phyloP scores from a whole-genome alignment of 805 yeast genomes.

The Lipomyces sp. region DNA sequence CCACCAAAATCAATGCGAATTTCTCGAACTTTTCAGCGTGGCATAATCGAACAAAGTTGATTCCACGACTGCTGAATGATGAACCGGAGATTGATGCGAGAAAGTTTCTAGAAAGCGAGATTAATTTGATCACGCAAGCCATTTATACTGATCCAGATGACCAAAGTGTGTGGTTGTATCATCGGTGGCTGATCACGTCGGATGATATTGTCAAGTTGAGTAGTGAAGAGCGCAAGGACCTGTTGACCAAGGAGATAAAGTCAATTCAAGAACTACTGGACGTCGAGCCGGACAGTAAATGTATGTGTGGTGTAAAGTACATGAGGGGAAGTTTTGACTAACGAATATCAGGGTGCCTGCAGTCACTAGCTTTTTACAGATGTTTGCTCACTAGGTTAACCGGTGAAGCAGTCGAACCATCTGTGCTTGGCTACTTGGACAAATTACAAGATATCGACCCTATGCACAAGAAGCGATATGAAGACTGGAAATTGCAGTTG shows the following conservation, averaged over 20 bases:
- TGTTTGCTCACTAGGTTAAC: conserved; percentile 41
- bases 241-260: conserved; percentile 54
- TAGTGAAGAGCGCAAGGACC: conserved; percentile 44
- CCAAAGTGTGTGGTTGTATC: conserved; percentile 89
- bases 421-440: conserved; percentile 46
- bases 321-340: conserved; percentile 55
- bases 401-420: conserved; percentile 29
- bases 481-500: conserved; percentile 21
- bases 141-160: conserved; percentile 93
- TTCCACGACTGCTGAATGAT: conserved; percentile 55
- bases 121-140: conserved; percentile 75
- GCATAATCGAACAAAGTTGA: conserved; percentile 81
- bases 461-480: conserved; percentile 63
- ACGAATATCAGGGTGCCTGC: conserved; percentile 59
- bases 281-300: conserved; percentile 71
- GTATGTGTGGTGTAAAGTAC: conserved; percentile 42
- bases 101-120: conserved; percentile 52
- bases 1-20: conserved; percentile 74
- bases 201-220: conserved; percentile 43
- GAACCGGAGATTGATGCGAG: conserved; percentile 39
- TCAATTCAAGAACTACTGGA: conserved; percentile 67
- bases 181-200: conserved; percentile 70
- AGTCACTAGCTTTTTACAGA: conserved; percentile 56
- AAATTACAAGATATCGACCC: conserved; percentile 65
- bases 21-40: conserved; percentile 95